Base-by-base conservation (phyloP, 768 basidiomycete species). In the Pholiota microspora region DNA sequence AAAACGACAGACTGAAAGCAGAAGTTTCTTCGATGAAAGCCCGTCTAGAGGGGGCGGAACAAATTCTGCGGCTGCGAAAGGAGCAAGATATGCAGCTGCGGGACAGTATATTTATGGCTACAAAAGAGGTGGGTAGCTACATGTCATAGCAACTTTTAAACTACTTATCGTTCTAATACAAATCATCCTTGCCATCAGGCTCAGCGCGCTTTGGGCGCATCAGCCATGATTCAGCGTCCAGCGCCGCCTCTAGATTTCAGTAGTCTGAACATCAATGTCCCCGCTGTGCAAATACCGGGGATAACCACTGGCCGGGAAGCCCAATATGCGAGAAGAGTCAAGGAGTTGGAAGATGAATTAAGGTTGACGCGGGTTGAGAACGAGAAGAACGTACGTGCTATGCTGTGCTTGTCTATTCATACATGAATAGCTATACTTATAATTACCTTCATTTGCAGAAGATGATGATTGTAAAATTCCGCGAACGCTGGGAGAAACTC, bases 401-500 rank as follows among this genome's bases (percentile, higher is more conserved):
- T 47, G 23, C 32, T 38, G 25, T 47, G 23, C 45, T 29, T 38
- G 54, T 36, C 18, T 23, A 49, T 38, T 49, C 27, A 21, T 44
- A 23, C 28, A 18, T n/a, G 21, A 52, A n/a, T 10, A 54, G 28
- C 35, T 21, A n/a, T 15, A 35, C 21, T 38, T 34, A 40, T 27
- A 13, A 32, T n/a, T n/a, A n/a, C n/a, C n/a, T 38, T 23, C 51
- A 49, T 34, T 49, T 28, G 62, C 70, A 93, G 92, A 89, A 87
- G 84, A 75, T 82, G 9, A 88, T 91, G 81, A 91, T 92, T 59
- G 75, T 78, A 18, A 87, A 88, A 62, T 93, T 89, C 70, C 82
- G 88, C 24, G 92, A 93, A 70, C 79, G 89, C 35, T 94, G 92
- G 92, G 89, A 90, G 66, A 92, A 91, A 68, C 73, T 94, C 53